Conservation (phyloP, 2,329 filamentous ascomycete genomes). For the Xylaria sp. region DNA sequence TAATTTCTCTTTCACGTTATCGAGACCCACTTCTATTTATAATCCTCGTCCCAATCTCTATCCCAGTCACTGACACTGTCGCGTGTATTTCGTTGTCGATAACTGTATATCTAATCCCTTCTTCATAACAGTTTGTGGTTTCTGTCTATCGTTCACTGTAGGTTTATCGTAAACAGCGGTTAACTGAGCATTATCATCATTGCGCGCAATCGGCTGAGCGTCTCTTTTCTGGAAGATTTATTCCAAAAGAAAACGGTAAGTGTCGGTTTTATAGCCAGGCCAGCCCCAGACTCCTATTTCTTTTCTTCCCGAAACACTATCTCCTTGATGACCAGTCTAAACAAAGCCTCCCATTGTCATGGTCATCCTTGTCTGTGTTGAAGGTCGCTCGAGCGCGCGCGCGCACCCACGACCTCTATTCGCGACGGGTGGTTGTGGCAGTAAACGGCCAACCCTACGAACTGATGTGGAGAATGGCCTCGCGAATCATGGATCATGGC, state of each 20-base stretch:
- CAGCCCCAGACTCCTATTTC: not conserved
- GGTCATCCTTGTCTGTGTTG: constrained; percentile 36
- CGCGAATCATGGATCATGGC: constrained; percentile 44
- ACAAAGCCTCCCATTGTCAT: constrained; percentile 28
- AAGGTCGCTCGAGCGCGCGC: constrained; percentile 14
- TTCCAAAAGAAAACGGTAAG: constrained; percentile 22
- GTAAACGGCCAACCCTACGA: constrained; percentile 43
- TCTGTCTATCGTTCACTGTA: constrained; percentile 12
- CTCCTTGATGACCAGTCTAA: constrained; percentile 7
- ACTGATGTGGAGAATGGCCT: constrained; percentile 44
- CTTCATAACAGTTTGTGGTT: constrained; percentile 19
- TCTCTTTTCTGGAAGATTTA: not conserved
- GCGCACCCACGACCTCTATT: not conserved
- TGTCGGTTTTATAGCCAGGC: not conserved
- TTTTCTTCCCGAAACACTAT: constrained; percentile 2
- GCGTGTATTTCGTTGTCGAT: constrained; percentile 22
- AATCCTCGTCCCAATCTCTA: constrained; percentile 41
- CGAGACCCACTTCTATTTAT: constrained; percentile 49
- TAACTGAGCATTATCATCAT: constrained; percentile 5
- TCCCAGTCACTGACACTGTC: constrained; percentile 19
- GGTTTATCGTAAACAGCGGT: constrained; percentile 16
- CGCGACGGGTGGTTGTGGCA: constrained; percentile 33
- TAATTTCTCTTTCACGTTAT: constrained; percentile 43
- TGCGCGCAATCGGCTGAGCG: constrained; percentile 9
- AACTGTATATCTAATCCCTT: constrained; percentile 33